Percentiles rank a stretch among this genome's conserved stretches.
Conservation (phyloP, 108 stramenopile genomes). For the Cyclotella distinguenda region DNA sequence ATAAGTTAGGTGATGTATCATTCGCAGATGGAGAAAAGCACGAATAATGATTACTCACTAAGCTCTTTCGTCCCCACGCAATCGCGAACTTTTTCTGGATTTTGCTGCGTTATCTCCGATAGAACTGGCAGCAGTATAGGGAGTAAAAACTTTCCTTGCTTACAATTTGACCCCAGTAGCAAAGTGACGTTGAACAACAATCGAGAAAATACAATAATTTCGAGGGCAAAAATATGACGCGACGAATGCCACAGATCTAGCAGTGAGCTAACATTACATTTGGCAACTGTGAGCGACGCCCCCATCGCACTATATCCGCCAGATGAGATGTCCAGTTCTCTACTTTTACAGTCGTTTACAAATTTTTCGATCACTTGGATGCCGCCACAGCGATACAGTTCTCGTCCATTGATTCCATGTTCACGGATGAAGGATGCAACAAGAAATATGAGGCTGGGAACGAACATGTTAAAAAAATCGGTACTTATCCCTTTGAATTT, state of each 20-base stretch:
- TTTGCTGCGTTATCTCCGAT: constrained; percentile 47
- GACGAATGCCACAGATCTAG: constrained; percentile 65
- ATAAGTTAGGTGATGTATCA: too few species aligned
- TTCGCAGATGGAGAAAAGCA: too few species aligned
- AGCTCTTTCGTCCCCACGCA: constrained; percentile 55
- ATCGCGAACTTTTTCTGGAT: constrained; percentile 65
- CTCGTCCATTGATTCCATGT: constrained; percentile 65
- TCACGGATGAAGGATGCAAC: constrained; percentile 68
- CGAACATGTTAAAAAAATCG: constrained; percentile 17
- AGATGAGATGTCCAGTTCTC: constrained; percentile 8
- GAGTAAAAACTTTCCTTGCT: constrained; percentile 54
- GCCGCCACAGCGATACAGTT: constrained; percentile 73
- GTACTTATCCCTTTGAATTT: constrained; percentile 12
- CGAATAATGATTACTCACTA: too few species aligned
- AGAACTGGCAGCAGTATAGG: constrained; percentile 61
- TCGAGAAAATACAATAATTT: constrained; percentile 63
- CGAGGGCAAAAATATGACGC: constrained; percentile 56
- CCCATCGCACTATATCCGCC: constrained; percentile 39
- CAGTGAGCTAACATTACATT: constrained; percentile 52
- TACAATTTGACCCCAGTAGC: constrained; percentile 50
- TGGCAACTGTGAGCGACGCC: constrained; percentile 29
- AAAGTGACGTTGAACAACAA: constrained; percentile 74
- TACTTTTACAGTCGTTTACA: constrained; percentile 39
- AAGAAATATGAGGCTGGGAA: constrained; percentile 50
- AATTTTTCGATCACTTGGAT: constrained; percentile 67